These are phyloP conservation scores for Achaetomium macrosporum DNA, from an alignment of 2,329 filamentous ascomycete species.

Conservation along the genomic window DNA sequence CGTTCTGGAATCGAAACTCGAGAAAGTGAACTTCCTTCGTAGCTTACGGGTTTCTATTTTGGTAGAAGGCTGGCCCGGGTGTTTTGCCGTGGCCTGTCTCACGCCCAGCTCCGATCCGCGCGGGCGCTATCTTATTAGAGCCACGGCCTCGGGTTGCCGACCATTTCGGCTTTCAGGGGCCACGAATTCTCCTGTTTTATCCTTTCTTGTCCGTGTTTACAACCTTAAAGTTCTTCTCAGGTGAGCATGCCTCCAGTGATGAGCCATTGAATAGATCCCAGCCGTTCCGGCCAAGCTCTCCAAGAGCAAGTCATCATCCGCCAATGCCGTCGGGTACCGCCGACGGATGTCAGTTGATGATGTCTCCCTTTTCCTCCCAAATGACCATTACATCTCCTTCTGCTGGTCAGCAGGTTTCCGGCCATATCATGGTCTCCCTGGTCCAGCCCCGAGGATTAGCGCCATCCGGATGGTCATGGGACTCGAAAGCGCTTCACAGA, in stretches of 20 bases:
- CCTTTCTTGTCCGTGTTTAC: not conserved
- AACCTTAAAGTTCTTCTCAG: not conserved
- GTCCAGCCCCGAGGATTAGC: slow-evolving; percentile 18
- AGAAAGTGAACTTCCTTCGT: too few relatives aligned
- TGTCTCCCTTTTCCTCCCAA: slow-evolving; percentile 9
- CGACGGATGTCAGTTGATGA: slow-evolving; percentile 1
- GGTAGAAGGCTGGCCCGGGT: too few relatives aligned
- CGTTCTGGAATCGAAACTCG: too few relatives aligned
- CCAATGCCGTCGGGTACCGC: not conserved
- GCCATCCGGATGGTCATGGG: slow-evolving; percentile 21
- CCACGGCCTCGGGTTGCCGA: not conserved
- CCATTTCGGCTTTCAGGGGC: not conserved
- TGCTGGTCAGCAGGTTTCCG: not conserved
- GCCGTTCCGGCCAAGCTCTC: too few relatives aligned
- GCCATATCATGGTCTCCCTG: slow-evolving; percentile 16
- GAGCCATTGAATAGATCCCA: not conserved
- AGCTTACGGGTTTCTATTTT: too few relatives aligned
- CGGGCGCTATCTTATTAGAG: slow-evolving; percentile 2
- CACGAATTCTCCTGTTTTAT: not conserved
- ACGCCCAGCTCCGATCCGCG: not conserved
- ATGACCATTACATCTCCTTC: slow-evolving; percentile 5
- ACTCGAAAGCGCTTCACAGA: slow-evolving; percentile 20
- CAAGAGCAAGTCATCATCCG: too few relatives aligned
- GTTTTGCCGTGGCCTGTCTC: too few relatives aligned
- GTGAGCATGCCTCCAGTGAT: not conserved